These are phyloP conservation scores for Cyclotella choctawhatcheeana DNA, from an alignment of 108 stramenopile species.

Conservation along the genomic window DNA sequence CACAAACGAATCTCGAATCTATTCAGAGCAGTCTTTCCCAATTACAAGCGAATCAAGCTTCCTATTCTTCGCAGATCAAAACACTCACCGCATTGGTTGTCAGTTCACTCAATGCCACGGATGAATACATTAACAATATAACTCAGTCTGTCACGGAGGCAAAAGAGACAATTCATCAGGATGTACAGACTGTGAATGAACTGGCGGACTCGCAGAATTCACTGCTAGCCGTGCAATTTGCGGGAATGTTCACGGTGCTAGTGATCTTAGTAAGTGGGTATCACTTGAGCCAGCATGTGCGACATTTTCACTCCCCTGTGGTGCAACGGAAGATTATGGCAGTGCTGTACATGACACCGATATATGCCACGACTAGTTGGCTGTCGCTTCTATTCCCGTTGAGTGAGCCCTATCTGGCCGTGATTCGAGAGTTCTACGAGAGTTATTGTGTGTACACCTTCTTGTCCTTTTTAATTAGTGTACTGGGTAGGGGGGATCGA, in stretches of 20 bases:
- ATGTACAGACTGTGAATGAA: constrained; percentile 33
- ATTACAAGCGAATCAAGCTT: constrained; percentile 31
- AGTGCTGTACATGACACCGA: constrained; percentile 92
- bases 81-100: constrained; percentile 34
- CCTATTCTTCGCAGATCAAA: constrained; percentile 23
- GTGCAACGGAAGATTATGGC: constrained; percentile 87
- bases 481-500: constrained; percentile 58
- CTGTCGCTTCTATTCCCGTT: constrained; percentile 66
- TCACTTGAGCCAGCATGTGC: constrained; percentile 80
- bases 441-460: constrained; percentile 64
- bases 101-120: constrained; percentile 33
- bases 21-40: constrained; percentile 9
- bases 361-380: constrained; percentile 82
- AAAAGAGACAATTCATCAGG: constrained; percentile 28
- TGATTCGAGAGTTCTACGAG: constrained; percentile 84
- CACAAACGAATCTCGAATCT: constrained; percentile 20
- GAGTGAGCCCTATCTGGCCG: constrained; percentile 65
- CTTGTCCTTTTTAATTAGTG: constrained; percentile 50
- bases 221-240: constrained; percentile 66
- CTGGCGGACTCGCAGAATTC: constrained; percentile 50
- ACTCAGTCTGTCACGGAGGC: constrained; percentile 35
- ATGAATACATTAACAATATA: constrained; percentile 46
- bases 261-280: constrained; percentile 79
- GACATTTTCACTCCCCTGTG: constrained; percentile 78
- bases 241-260: constrained; percentile 82